A percentile compares a stretch with the other conserved stretches of the same genome.
phyloP scores from a whole-genome alignment of 345 rosid species.

The Erucastrum elatum region DNA sequence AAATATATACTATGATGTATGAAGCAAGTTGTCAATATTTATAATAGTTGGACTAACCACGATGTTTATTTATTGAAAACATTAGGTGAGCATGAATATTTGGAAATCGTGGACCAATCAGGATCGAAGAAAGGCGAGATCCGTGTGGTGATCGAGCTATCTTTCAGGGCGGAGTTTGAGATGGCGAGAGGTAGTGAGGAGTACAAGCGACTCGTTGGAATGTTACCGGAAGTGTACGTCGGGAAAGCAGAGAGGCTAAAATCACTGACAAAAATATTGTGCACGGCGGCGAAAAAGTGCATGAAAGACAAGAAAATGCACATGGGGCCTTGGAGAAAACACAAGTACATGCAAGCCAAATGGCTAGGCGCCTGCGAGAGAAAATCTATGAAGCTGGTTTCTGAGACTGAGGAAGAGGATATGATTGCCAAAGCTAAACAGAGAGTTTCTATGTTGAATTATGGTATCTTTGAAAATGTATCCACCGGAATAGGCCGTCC shows the following conservation, averaged over 20 bases:
- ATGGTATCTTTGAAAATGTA: slow-evolving; percentile 26
- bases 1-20: background rate
- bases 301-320: slow-evolving; percentile 91
- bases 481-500: slow-evolving; percentile 26
- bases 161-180: slow-evolving; percentile 78
- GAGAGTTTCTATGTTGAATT: slow-evolving; percentile 36
- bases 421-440: slow-evolving; percentile 15
- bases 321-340: slow-evolving; percentile 95
- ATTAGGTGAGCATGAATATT: slow-evolving; percentile 68
- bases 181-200: slow-evolving; percentile 70
- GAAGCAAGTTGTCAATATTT: slow-evolving; percentile 14
- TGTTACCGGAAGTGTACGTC: slow-evolving; percentile 67
- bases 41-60: slow-evolving; percentile 18
- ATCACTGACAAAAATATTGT: slow-evolving; percentile 64
- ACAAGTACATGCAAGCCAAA: slow-evolving; percentile 87
- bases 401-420: slow-evolving; percentile 11
- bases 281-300: slow-evolving; percentile 66
- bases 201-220: slow-evolving; percentile 52
- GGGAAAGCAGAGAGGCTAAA: slow-evolving; percentile 76
- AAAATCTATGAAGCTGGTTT: slow-evolving; percentile 12
- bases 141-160: slow-evolving; percentile 70
- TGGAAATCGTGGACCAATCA: slow-evolving; percentile 61
- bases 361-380: slow-evolving; percentile 67
- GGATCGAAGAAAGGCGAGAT: slow-evolving; percentile 53
- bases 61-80: background rate